Base-by-base conservation (phyloP, 2,329 filamentous ascomycete genomes). In the Microdochium paspali region DNA sequence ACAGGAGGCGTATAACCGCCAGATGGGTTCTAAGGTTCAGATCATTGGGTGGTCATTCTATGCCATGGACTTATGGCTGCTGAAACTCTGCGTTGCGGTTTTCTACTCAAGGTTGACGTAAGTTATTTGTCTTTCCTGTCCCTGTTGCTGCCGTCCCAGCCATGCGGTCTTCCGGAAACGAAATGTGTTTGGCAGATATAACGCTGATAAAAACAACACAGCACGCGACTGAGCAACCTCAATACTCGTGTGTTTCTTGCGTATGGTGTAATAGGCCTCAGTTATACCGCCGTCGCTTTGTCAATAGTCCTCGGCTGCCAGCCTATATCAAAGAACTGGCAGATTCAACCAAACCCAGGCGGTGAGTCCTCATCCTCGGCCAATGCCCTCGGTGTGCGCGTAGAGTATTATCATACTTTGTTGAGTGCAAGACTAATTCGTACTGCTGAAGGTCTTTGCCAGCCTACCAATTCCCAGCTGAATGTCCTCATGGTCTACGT, bases 241-340 rank as follows among this genome's bases (percentile, higher is more conserved):
- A 67, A 58, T 51, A 58, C 24, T 46, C 61, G 25, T 58, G 67
- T 75, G 30, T 62, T 64, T 13, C 51, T 72, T 47, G 70, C 66
- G 13, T 74, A 68, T 50, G 51, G 53, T 7, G 47, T 72, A 43
- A 64, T 74, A 42, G 66, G 57, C 1, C 49, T 52, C 3, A 73
- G 69, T 5, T 75, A 72, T 51, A 45, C 74, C 25, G 64, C 63
- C 0, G 67, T 66, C 23, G 58, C 67, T 24, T 60, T 67, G 24
- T 66, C 66, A 1, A 66, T 74, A 43, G 58, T 74, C 5, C 63
- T 73, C n/a, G 66, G 65, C 2, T 75, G 72, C 50, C 50, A 53
- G 40, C 72, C 73, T 0, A 64, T 75, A 31, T 53, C 63, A 20
- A 67, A 68, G 46, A 72, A 73, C 49, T 77, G 73, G 72, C 73